Conservation (phyloP, 164 flowering plant genomes). For the Aristolochia contorta region DNA sequence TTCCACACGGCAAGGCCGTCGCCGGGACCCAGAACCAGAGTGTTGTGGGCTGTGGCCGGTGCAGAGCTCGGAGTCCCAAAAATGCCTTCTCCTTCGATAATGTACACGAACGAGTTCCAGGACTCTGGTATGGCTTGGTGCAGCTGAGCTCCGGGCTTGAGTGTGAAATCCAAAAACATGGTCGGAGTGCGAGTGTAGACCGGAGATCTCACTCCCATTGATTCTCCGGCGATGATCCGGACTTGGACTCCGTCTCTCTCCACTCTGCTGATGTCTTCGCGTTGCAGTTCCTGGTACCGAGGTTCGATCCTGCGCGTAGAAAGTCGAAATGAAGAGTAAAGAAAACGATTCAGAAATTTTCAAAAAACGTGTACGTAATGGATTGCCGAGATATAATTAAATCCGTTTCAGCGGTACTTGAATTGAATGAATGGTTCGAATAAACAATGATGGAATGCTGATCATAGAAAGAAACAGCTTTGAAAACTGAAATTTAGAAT, state of each 20-base stretch:
- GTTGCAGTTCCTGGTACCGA: conserved; percentile 54
- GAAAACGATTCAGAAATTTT: neutral
- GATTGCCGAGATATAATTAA: no score
- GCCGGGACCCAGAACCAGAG: conserved; percentile 58
- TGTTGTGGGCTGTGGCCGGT: conserved; percentile 44
- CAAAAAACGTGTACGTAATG: no score
- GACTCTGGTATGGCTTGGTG: conserved; percentile 60
- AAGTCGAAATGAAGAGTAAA: neutral
- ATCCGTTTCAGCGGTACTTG: neutral
- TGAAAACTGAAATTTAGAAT: no score
- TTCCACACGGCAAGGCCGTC: conserved; percentile 80
- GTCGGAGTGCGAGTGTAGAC: conserved; percentile 84
- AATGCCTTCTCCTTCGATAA: conserved; percentile 73
- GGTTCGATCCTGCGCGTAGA: conserved; percentile 72
- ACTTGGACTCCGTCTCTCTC: conserved; percentile 68
- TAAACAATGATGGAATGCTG: neutral
- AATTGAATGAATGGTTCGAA: neutral
- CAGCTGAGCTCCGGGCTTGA: conserved; percentile 44
- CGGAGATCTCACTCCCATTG: conserved; percentile 71
- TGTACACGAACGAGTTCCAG: conserved; percentile 67
- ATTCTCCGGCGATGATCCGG: conserved; percentile 74
- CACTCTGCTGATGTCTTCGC: conserved; percentile 43
- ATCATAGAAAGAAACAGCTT: no score
- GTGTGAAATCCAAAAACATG: conserved; percentile 75
- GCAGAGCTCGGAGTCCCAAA: conserved; percentile 39